These are phyloP conservation scores for Quercus alba DNA, from an alignment of 306 rosid genomes.

Conservation along the genomic window DNA sequence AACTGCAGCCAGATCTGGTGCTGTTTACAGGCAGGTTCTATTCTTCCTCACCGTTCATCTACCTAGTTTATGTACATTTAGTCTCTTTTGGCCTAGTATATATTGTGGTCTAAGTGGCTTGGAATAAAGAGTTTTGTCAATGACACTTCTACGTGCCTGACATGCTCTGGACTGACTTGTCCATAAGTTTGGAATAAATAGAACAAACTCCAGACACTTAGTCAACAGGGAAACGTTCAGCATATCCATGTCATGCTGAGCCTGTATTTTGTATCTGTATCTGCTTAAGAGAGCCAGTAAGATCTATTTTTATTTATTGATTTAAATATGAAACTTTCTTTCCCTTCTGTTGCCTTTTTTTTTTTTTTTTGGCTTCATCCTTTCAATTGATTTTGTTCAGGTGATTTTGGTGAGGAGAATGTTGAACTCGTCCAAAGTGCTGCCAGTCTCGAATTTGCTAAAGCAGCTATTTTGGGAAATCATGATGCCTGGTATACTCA, in stretches of 20 bases:
- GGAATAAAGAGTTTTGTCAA: conserved; percentile 8
- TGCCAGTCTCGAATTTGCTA: conserved; percentile 62
- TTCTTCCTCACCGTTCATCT: conserved; percentile 24
- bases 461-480: conserved; percentile 84
- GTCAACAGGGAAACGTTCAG: no score
- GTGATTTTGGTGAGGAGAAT: conserved; percentile 95
- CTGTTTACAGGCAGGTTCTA: conserved; percentile 90
- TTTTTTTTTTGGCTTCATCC: conserved; percentile 5
- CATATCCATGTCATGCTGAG: neutral
- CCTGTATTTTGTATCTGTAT: neutral
- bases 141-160: conserved; percentile 13
- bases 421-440: conserved; percentile 74
- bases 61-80: conserved; percentile 17
- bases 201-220: no score
- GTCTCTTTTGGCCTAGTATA: conserved; percentile 13
- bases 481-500: conserved; percentile 91
- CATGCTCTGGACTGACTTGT: conserved; percentile 6
- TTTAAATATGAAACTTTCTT: neutral
- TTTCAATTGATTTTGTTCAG: conserved; percentile 31
- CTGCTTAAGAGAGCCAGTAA: neutral
- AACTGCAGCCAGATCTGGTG: conserved; percentile 97
- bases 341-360: neutral
- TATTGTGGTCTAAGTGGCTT: conserved; percentile 18
- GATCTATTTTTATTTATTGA: conserved; percentile 15
- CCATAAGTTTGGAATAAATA: neutral